Evolutionary conservation across 129 eudicot species (phyloP), one percentile per base, ranked within the genome.

Genomic region (Kitagawia praeruptora): DNA sequence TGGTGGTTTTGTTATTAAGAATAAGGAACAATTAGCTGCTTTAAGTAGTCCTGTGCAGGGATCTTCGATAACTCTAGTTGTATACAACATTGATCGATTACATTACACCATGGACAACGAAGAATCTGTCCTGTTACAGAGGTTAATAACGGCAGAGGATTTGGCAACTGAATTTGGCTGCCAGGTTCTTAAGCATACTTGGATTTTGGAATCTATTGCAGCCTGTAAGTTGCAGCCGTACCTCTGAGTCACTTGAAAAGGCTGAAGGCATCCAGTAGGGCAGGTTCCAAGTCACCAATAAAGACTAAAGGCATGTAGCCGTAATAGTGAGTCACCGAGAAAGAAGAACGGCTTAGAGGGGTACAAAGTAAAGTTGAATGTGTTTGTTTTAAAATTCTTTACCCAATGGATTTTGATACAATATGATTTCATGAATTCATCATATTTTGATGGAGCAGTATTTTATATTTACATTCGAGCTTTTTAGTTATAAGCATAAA

Each of bases 141-240:
- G 73, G 41, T 31, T 28, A 4, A 27, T 19, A 67, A 67, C 19
- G 41, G 73, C 73, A 31, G 10, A 67, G 73, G 42, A 67, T 28
- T 67, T 67, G 41, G 73, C 73, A n/a, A 61, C 39, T 31, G 73
- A 67, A 67, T 31, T 31, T 67, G 73, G 73, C 5, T 67, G 23
- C 23, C 73, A 10, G 41, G 73, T 67, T 14, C 73, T 67, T 5
- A 67, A 67, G 42, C 73, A 67, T 34, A 67, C 41, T 31, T 67
- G 73, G 73, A 67, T 67, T 27, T 67, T 67, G 73, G 73, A 67
- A 67, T 67, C 73, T 67, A 12, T 61, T n/a, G 69, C 69, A 61
- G 69, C 69, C 25, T 61, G 34, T 31, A 31, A 31, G 73, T 67
- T 67, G 73, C 73, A 15, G 23, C 42, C 73, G 3, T 67, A 14